phyloP scores from a whole-genome alignment of 176 grass and related monocot species.

The Alloteropsis semialata region DNA sequence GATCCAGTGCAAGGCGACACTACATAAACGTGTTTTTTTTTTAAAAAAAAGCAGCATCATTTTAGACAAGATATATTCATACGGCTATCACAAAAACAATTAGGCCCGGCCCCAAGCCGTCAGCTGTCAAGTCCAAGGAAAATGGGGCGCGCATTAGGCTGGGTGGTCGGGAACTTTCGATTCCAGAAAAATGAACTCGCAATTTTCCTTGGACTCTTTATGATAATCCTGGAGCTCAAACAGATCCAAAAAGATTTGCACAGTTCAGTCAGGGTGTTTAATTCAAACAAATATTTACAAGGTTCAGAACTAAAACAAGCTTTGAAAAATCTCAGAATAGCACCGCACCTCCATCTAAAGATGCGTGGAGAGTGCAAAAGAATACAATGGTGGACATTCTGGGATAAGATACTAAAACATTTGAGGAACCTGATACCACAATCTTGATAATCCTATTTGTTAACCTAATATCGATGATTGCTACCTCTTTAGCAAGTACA shows the following conservation, averaged over 20 bases:
- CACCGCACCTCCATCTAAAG: background rate
- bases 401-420: background rate
- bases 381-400: background rate
- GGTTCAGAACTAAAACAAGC: background rate
- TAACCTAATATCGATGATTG: background rate
- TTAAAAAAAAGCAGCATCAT: no score
- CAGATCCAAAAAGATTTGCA: background rate
- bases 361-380: background rate
- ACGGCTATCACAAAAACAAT: background rate
- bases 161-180: background rate
- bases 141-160: background rate
- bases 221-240: background rate
- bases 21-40: no score
- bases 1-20: no score
- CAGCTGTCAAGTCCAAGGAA: background rate
- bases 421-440: background rate
- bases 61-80: no score
- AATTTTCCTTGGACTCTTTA: no score
- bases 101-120: background rate
- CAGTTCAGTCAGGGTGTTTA: background rate
- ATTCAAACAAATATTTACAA: background rate
- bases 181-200: background rate
- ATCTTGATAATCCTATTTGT: background rate
- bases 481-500: slow-evolving; percentile 68
- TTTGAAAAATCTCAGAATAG: background rate